A percentile compares a stretch with the other conserved stretches of the same genome.
Evolutionary conservation across 2,329 filamentous ascomycete genomes (phyloP).

Genomic region (Hymenoscyphus scutula): DNA sequence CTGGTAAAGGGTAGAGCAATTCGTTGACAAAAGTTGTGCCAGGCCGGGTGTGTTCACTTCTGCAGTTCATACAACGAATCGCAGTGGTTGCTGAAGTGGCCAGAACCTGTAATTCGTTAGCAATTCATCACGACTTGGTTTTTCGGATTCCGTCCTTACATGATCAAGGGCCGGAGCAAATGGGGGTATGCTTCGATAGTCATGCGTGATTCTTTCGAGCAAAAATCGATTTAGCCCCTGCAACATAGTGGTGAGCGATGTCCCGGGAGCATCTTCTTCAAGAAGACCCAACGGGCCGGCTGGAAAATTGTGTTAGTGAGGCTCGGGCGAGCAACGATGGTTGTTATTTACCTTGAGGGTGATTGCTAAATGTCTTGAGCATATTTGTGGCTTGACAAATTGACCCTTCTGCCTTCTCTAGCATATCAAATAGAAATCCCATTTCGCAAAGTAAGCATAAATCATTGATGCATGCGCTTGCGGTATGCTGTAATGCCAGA

Average conservation of each 20-base stretch:
- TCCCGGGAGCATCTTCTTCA: conserved; percentile 76
- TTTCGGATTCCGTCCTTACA: conserved; percentile 38
- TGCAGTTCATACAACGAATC: conserved; percentile 83
- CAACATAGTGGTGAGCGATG: conserved; percentile 75
- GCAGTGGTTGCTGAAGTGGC: conserved; percentile 68
- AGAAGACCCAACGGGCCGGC: conserved; percentile 75
- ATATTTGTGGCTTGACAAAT: conserved; percentile 97
- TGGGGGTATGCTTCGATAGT: conserved; percentile 68
- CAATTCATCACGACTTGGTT: conserved; percentile 9
- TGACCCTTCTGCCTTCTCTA: conserved; percentile 89
- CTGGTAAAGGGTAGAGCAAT: conserved; percentile 67
- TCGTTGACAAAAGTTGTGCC: conserved; percentile 83
- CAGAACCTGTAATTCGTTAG: conserved; percentile 47
- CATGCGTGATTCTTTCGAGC: conserved; percentile 73
- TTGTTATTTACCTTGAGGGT: conserved; percentile 61
- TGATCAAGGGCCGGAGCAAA: conserved; percentile 67
- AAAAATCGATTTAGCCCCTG: conserved; percentile 85
- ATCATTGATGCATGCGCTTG: conserved; percentile 78
- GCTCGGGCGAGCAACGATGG: not conserved
- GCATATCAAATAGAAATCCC: conserved; percentile 95
- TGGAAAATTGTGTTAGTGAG: conserved; percentile 29
- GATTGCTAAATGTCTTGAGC: conserved; percentile 81
- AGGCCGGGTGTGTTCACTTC: conserved; percentile 78
- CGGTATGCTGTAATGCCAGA: conserved; percentile 81
- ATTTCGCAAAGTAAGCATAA: conserved; percentile 89